Percentiles rank a stretch among this genome's conserved stretches.
Evolutionary conservation across 345 rosid genomes (phyloP).

Genomic region (Balakata baccata): DNA sequence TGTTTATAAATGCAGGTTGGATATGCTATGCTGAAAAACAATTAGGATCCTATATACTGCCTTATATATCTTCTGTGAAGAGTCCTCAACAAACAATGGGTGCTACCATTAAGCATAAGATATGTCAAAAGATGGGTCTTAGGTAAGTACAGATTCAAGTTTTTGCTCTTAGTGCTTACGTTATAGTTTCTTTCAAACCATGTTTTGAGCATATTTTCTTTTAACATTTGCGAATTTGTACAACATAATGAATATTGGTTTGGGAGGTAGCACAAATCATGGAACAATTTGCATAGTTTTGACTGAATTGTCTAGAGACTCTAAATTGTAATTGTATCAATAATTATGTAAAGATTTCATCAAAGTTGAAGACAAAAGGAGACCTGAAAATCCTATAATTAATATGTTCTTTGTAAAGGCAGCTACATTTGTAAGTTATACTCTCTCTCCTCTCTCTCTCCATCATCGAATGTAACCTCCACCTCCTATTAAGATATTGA

Average conservation of each 20-base stretch:
- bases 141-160: slow-evolving; percentile 36
- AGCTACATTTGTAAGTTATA: neutral
- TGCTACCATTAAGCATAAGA: slow-evolving; percentile 65
- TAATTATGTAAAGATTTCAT: neutral
- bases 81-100: slow-evolving; percentile 96
- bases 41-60: slow-evolving; percentile 81
- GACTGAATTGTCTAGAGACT: neutral
- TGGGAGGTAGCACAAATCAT: neutral
- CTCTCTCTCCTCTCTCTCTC: neutral
- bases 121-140: slow-evolving; percentile 64
- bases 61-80: slow-evolving; percentile 82
- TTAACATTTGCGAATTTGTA: too few relatives aligned
- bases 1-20: slow-evolving; percentile 67
- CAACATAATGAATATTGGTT: neutral
- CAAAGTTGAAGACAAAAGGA: neutral
- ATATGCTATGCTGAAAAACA: slow-evolving; percentile 95
- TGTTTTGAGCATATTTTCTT: too few relatives aligned
- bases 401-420: neutral
- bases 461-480: neutral
- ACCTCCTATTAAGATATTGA: neutral
- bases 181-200: too few relatives aligned
- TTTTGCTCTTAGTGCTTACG: too few relatives aligned
- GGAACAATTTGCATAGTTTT: neutral
- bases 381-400: neutral
- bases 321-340: neutral